A percentile compares a stretch with the other conserved stretches of the same genome.
Conservation (phyloP, 148 eudicot genomes). For the Vaccinium darrowii region DNA sequence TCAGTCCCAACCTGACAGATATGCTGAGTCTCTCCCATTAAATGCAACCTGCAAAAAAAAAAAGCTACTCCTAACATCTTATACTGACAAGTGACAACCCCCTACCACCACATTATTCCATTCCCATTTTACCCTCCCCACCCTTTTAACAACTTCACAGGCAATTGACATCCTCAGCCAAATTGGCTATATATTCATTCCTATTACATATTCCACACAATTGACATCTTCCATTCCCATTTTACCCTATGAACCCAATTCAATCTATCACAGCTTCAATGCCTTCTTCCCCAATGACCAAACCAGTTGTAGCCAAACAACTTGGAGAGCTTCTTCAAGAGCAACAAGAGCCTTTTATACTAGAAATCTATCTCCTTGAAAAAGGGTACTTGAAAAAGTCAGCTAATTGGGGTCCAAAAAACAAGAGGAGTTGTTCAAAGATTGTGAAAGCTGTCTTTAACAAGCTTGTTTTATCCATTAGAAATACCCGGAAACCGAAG, state of each 20-base stretch:
- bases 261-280: constrained; percentile 13
- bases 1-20: constrained; percentile 24
- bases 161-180: neutral
- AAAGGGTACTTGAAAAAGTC: constrained; percentile 41
- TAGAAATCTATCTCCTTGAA: constrained; percentile 54
- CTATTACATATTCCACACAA: neutral
- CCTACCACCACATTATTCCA: neutral
- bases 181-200: neutral
- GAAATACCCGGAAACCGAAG: constrained; percentile 20
- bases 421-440: constrained; percentile 31
- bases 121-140: neutral
- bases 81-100: neutral
- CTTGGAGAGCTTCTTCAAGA: constrained; percentile 57
- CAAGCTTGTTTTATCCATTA: constrained; percentile 28
- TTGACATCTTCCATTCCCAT: neutral
- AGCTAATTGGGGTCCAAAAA: constrained; percentile 12
- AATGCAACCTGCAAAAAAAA: constrained; percentile 18
- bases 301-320: constrained; percentile 28
- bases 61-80: neutral
- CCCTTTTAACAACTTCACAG: neutral
- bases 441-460: constrained; percentile 32
- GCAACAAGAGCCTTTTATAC: constrained; percentile 64
- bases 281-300: constrained; percentile 35
- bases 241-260: neutral
- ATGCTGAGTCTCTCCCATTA: constrained; percentile 1